phyloP scores from a whole-genome alignment of 2,329 filamentous ascomycete genomes.

The Zymoseptoria pseudotritici region DNA sequence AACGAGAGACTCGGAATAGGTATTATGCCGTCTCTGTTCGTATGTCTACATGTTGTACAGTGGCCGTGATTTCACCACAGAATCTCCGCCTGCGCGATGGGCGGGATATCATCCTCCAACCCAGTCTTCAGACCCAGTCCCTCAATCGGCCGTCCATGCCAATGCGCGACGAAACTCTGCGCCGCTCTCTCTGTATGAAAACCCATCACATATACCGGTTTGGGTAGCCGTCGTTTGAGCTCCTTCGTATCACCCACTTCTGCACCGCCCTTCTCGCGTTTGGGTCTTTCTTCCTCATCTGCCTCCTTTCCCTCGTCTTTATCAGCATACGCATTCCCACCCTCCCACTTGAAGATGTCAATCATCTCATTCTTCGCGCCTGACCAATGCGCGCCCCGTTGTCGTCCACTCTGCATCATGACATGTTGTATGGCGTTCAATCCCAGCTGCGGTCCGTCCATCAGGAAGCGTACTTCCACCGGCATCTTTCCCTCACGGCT shows the following conservation, averaged over 20 bases:
- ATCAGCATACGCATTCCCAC: slow-evolving; percentile 1
- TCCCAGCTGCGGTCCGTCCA: slow-evolving; percentile 28
- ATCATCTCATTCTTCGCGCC: slow-evolving; percentile 19
- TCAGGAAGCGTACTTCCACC: slow-evolving; percentile 27
- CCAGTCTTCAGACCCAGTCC: slow-evolving; percentile 11
- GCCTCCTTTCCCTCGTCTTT: background rate
- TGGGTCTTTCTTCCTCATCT: slow-evolving; percentile 7
- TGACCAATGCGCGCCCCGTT: slow-evolving; percentile 23
- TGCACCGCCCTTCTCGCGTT: slow-evolving; percentile 1
- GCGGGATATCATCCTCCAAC: slow-evolving; percentile 31
- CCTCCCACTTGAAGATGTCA: slow-evolving; percentile 23
- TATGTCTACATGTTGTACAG: background rate
- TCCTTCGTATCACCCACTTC: slow-evolving; percentile 20
- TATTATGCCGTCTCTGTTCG: background rate
- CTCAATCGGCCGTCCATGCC: slow-evolving; percentile 44
- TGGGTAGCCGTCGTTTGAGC: slow-evolving; percentile 38
- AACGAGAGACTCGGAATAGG: background rate
- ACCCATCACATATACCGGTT: slow-evolving; percentile 39
- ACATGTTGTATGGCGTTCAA: slow-evolving; percentile 17
- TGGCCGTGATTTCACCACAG: slow-evolving; percentile 36
- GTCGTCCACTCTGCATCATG: slow-evolving; percentile 20
- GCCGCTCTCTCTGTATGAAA: slow-evolving; percentile 51
- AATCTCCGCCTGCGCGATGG: slow-evolving; percentile 40
- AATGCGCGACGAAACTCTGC: slow-evolving; percentile 44
- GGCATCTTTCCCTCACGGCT: slow-evolving; percentile 23